Base-by-base conservation (phyloP, 2,329 filamentous ascomycete species). In the Apiospora marii region DNA sequence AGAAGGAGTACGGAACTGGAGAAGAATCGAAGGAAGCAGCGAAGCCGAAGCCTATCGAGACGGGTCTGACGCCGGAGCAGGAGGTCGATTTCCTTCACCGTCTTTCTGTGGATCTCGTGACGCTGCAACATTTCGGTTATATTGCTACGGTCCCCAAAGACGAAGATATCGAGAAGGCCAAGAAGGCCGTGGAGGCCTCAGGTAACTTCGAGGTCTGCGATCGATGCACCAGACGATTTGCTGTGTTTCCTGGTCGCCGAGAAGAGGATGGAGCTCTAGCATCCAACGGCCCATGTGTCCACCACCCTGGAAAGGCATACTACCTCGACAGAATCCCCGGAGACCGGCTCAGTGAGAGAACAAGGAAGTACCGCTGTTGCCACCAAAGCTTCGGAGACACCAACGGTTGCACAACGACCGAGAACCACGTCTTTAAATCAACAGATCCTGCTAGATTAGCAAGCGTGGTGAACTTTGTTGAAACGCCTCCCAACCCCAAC, bases 161-260 rank as follows among this genome's bases (percentile, higher is more conserved):
- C 0, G 87, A 88, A 10, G 92, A 94, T 24, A 89, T 98, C 24
- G 84, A 88, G 70, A 86, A 88, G 69, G 92, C 94, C 0, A 89
- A 85, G 46, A 86, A 88, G 61, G 94, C 91, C 0, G 87, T 94
- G 0, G 85, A 89, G 68, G 86, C 90, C 10, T 89, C 92, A 16
- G 88, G 90, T 70, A 94, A 94, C 68, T 98, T 92, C 87, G 96
- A 99, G 83, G 88, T 91, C 69, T 99, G 96, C 78, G 95, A 98
- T 78, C 92, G 96, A 27, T 99, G 96, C 82, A 87, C 87, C 58
- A 91, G 91, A 46, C 91, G 96, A 30, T 99, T 99, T 79, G 94
- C 98, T 79, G 94, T 98, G 4, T 98, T 97, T 75, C 94, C 95
- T 0, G 94, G 95, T 4, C 91, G 96, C 58, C 90, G 95, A 71